Base-by-base conservation (phyloP, 2,329 filamentous ascomycete species). In the Penicillium sclerotiorum region DNA sequence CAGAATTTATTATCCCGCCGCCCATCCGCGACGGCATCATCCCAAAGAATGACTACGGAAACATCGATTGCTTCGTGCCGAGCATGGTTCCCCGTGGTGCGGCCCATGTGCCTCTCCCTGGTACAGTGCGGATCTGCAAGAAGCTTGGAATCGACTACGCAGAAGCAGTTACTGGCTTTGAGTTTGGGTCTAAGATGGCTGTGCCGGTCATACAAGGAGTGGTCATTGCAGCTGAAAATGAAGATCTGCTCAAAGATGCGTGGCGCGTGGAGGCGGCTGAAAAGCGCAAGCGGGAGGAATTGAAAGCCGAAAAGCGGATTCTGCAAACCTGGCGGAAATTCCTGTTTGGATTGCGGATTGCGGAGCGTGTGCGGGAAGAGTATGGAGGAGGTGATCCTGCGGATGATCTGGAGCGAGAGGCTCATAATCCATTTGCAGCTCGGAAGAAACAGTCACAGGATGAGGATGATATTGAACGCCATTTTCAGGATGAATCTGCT, bases 121-220 rank as follows among this genome's bases (percentile, higher is more conserved):
- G 90, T 0, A 87, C 86, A 0, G 85, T 87, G 25, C 85, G 86
- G 40, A 82, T 96, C 1, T 96, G 93, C 69, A 90, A 89, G 66
- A 86, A 88, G 53, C 77, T 99, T 0, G 84, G 84, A 4, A 87
- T 97, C 30, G 91, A 96, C 65, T 95, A 86, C 61, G 94, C 94
- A 0, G 94, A 97, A 71, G 94, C 94, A 1, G 94, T 96, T 2
- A 92, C 92, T 0, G 94, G 90, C 1, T 99, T 99, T 67, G 94
- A 99, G 66, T 99, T 97, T 67, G 93, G 93, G 0, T 87, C 94
- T 61, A 88, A 94, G 52, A 92, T 94, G 80, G 94, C 94, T 5
- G 90, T 97, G 1, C 94, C 94, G 0, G 85, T 96, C 1, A 88
- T 97, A 22, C 87, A 89, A 46, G 94, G 93, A 1, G 90, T 96